phyloP scores from a whole-genome alignment of 139 green algal species.

The Coelastrella sp. region DNA sequence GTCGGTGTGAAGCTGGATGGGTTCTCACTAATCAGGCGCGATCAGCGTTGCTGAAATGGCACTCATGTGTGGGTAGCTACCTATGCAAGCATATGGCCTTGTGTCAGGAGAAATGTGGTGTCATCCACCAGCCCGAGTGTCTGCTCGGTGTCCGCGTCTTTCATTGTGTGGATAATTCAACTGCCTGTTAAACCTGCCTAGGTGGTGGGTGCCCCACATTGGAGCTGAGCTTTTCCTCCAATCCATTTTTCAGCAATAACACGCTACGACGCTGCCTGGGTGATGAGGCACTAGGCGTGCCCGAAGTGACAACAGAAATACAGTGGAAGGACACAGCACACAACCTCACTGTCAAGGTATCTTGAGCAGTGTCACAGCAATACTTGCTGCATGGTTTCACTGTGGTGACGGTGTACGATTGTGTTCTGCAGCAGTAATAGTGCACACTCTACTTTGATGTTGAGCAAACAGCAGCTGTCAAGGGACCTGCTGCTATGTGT shows the following conservation, averaged over 20 bases:
- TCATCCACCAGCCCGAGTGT: too few relatives aligned
- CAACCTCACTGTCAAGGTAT: constrained; percentile 45
- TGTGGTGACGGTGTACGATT: background rate
- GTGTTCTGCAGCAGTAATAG: background rate
- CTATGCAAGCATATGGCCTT: too few relatives aligned
- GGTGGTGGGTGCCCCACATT: background rate
- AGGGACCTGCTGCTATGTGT: too few relatives aligned
- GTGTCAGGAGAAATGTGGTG: too few relatives aligned
- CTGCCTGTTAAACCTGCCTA: too few relatives aligned
- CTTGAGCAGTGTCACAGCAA: background rate
- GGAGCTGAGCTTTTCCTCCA: constrained; percentile 30
- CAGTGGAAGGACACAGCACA: constrained; percentile 44
- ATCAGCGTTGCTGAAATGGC: too few relatives aligned
- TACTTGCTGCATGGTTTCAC: too few relatives aligned
- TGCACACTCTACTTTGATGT: background rate
- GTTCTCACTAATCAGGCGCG: too few relatives aligned
- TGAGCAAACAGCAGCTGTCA: background rate
- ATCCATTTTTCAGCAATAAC: constrained; percentile 47
- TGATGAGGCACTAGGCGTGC: background rate
- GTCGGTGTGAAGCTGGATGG: too few relatives aligned
- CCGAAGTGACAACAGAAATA: constrained; percentile 40
- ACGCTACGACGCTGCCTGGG: constrained; percentile 17
- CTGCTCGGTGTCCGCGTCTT: too few relatives aligned
- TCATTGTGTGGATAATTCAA: too few relatives aligned
- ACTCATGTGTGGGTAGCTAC: too few relatives aligned